Conservation (phyloP, 805 yeast genomes). For the Saturnispora quitensis region DNA sequence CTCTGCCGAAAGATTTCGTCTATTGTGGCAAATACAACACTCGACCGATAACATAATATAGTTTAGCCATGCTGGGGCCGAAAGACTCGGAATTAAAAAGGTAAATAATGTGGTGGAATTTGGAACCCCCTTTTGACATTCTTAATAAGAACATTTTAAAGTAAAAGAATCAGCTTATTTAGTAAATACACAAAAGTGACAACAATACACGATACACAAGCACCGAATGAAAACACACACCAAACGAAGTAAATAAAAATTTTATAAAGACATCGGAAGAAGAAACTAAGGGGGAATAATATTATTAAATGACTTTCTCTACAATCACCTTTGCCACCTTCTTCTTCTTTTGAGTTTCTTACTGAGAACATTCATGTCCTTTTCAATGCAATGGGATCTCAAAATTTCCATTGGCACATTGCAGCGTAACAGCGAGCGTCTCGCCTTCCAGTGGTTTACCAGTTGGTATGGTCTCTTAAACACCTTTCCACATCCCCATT, state of each 20-base stretch:
- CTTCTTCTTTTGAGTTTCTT: conserved; percentile 3
- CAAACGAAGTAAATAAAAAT: not conserved
- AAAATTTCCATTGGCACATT: conserved; percentile 18
- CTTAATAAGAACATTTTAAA: not conserved
- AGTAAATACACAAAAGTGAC: not conserved
- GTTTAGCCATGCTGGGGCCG: not conserved
- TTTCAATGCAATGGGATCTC: not conserved
- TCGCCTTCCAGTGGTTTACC: conserved; percentile 28
- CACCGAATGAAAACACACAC: not conserved
- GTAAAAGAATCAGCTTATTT: not conserved
- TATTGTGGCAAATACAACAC: not conserved
- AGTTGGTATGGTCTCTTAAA: conserved; percentile 28
- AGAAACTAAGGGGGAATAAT: not conserved
- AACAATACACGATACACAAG: not conserved
- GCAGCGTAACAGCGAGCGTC: conserved; percentile 24
- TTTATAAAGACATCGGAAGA: not conserved
- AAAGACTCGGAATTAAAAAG: not conserved
- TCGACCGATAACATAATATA: not conserved
- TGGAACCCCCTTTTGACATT: not conserved
- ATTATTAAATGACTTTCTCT: not conserved
- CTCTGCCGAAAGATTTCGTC: not conserved
- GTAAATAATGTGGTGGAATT: not conserved
- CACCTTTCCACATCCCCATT: conserved; percentile 27
- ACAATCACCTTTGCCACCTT: no score
- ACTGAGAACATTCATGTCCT: conserved; percentile 3